Evolutionary conservation across 768 basidiomycete species (phyloP), one percentile per base, ranked within the genome.

Genomic region (Strobilomyces dryophilus): DNA sequence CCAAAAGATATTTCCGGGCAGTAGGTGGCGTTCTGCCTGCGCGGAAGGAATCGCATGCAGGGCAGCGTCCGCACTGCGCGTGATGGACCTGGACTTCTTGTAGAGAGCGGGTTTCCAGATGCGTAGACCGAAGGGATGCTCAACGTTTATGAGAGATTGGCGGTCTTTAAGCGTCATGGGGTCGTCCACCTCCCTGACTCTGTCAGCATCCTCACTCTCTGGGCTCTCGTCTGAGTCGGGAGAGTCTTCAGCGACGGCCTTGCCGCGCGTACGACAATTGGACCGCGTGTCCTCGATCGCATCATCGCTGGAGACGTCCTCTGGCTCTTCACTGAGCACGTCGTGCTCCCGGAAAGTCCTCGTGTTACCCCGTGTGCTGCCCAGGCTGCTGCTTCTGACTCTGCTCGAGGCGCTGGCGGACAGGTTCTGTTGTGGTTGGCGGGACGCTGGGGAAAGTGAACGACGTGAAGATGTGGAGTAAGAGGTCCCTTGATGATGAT

Each of bases 101-200:
- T 99, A 99, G 53, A 99, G 71, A 0, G 97, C 97, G 20, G 97
- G 97, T 70, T 99, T 99, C 97, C 97, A 99, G 67, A 99, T 98
- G 36, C 92, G 95, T 54, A 99, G 78, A 76, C 97, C 97, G 70
- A 99, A 99, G 14, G 97, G 97, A 70, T 99, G 97, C 66, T 95
- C 92, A 66, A 97, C 95, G 73, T 99, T 99, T 67, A 98, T 97
- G 62, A 97, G 88, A 40, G 95, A 97, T 70, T 99, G 97, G 29
- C 97, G 83, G 61, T 98, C 94, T 71, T 88, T 92, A 60, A 99
- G 73, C 0, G 95, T 98, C 57, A 95, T 88, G 4, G 85, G 91
- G 62, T 95, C 93, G 29, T 86, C 85, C n/a, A 86, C 87, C 36
- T 70, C 68, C 20, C 66, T 58, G 5, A 11, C 5, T 24, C 10